A percentile compares a stretch with the other conserved stretches of the same genome.
Conservation (phyloP, 306 rosid species). For the Boehmeria nivea region DNA sequence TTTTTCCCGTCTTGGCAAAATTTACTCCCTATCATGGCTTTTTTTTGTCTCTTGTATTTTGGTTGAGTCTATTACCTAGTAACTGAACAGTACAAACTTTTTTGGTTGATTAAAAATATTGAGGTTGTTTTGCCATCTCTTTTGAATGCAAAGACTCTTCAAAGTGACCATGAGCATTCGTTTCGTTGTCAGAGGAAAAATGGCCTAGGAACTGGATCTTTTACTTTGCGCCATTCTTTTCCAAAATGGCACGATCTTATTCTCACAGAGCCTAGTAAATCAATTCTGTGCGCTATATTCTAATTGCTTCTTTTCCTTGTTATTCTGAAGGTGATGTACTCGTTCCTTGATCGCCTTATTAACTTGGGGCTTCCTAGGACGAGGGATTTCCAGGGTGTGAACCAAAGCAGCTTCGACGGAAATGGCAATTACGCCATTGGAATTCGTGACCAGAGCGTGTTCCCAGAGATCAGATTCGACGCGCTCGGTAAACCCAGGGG, state of each 20-base stretch:
- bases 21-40: too few relatives aligned
- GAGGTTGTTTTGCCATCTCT: too few relatives aligned
- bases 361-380: slow-evolving; percentile 92
- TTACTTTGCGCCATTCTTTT: neutral
- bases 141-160: too few relatives aligned
- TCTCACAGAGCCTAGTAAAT: neutral
- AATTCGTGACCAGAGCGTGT: slow-evolving; percentile 70
- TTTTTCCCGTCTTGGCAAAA: too few relatives aligned
- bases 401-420: slow-evolving; percentile 78
- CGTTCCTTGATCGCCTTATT: slow-evolving; percentile 78
- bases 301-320: neutral
- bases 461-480: slow-evolving; percentile 73
- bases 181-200: too few relatives aligned
- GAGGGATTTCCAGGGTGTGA: slow-evolving; percentile 92
- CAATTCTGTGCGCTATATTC: neutral
- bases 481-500: slow-evolving; percentile 70
- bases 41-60: too few relatives aligned
- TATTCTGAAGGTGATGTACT: slow-evolving; percentile 60
- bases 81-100: neutral
- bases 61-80: neutral
- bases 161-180: too few relatives aligned
- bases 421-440: slow-evolving; percentile 74
- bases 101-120: neutral
- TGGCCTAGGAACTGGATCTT: too few relatives aligned
- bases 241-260: neutral